Percentiles rank a stretch among this genome's conserved stretches.
Evolutionary conservation across 768 basidiomycete genomes (phyloP).

Genomic region (Tulasnella sp.): DNA sequence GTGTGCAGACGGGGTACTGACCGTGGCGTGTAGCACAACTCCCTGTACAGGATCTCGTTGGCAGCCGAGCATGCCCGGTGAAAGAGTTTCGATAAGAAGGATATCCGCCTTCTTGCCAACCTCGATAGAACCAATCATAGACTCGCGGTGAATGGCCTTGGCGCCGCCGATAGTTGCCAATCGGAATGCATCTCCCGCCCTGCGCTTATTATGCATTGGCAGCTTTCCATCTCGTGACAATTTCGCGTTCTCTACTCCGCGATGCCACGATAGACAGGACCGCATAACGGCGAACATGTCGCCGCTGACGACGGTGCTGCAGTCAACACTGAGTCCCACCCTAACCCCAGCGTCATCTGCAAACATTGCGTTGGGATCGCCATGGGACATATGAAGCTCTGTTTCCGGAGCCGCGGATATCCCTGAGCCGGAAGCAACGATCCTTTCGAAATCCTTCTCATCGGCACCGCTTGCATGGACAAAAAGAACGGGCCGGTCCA

Average conservation of each 20-base stretch:
- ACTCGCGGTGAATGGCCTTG: conserved; percentile 12
- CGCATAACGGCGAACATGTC: conserved; percentile 15
- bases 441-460: not conserved
- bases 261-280: conserved; percentile 1
- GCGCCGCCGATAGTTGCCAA: conserved; percentile 17
- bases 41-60: conserved; percentile 10
- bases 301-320: conserved; percentile 3
- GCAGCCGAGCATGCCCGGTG: conserved; percentile 8
- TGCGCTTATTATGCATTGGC: conserved; percentile 1
- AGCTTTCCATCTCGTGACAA: not conserved
- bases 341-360: conserved; percentile 5
- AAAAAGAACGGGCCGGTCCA: conserved; percentile 6
- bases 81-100: conserved; percentile 6
- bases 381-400: conserved; percentile 8
- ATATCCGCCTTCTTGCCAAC: conserved; percentile 17
- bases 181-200: conserved; percentile 10
- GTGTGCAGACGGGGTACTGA: not conserved
- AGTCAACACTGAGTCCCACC: conserved; percentile 12
- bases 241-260: conserved; percentile 2
- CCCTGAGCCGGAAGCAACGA: conserved; percentile 1
- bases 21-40: conserved; percentile 13
- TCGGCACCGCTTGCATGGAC: not conserved
- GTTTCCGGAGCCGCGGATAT: conserved; percentile 12
- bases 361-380: not conserved
- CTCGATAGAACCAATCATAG: conserved; percentile 15